Conservation (phyloP, 805 yeast genomes). For the Metschnikowia amazonensis region DNA sequence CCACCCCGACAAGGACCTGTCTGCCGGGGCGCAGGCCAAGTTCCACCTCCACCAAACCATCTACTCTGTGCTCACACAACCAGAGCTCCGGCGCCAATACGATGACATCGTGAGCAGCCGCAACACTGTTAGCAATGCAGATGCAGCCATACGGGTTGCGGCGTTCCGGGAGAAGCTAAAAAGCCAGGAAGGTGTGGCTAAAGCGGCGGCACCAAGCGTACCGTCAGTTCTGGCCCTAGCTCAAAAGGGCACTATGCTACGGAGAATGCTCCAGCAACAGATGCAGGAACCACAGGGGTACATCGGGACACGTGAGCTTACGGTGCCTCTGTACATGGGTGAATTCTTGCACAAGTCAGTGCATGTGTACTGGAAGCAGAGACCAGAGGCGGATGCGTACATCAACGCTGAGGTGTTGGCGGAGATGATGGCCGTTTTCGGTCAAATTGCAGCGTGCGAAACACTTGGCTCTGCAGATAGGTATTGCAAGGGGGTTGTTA, state of each 20-base stretch:
- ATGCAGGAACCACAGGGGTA: constrained; percentile 11
- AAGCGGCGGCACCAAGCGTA: background rate
- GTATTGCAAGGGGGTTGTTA: constrained; percentile 39
- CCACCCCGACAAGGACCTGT: constrained; percentile 41
- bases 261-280: constrained; percentile 10
- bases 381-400: constrained; percentile 29
- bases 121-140: too few species aligned
- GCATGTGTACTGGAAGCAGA: constrained; percentile 45
- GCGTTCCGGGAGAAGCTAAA: constrained; percentile 29
- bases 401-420: constrained; percentile 31
- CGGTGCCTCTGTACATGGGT: constrained; percentile 8
- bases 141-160: constrained; percentile 18
- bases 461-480: constrained; percentile 13
- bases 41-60: constrained; percentile 31
- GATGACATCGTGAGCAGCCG: constrained; percentile 18
- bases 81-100: constrained; percentile 25
- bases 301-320: constrained; percentile 22
- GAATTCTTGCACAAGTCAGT: constrained; percentile 16
- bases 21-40: constrained; percentile 23
- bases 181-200: background rate
- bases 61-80: constrained; percentile 30
- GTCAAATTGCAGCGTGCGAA: constrained; percentile 25
- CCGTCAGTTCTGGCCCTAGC: constrained; percentile 19
- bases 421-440: constrained; percentile 46
- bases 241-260: constrained; percentile 20